Base-by-base conservation (phyloP, 2,329 filamentous ascomycete species). In the Pseudopyricularia javanii region DNA sequence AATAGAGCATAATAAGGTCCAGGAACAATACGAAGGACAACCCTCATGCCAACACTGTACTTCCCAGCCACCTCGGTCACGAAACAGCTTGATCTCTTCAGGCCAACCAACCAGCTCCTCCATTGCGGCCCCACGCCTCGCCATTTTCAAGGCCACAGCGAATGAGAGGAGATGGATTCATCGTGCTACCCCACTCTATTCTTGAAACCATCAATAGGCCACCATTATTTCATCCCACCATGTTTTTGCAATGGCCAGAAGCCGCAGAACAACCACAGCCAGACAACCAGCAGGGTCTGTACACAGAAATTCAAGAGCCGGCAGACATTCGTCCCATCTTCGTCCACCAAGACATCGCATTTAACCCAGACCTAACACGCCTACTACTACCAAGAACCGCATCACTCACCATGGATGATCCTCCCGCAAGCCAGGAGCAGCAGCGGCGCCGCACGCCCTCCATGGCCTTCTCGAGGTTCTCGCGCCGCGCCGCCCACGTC, bases 321-420 rank as follows among this genome's bases (percentile, higher is more conserved):
- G 52, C 53, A 43, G 37, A 49, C 14, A 24, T 47, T n/a, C 51
- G 58, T n/a, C 55, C 59, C 1, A 33, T 28, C 33, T 61, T 59
- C 49, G 54, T 55, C 8, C 56, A 62, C 35, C 58, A 57, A 1
- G 56, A 58, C 32, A 54, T 61, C 11, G 33, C 58, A 20, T 67
- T 61, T 52, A 59, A 64, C 50, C 54, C 55, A 3, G 57, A 56
- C 17, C 59, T 64, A 28, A 49, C 40, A 45, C 40, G 60, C 20
- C 30, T 45, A n/a, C 30, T 45, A n/a, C 35, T 52, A 2, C 28
- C 28, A 12, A 17, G 26, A 26, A 40, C 34, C 15, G 57, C 59
- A 7, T 57, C 56, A 11, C 51, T 64, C 40, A 56, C 59, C 1
- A 54, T 62, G 17, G 49, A 63, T 50, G 53, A 65, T 45, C 9